Base-by-base conservation (phyloP, 2,329 filamentous ascomycete species). In the Neoascochyta sp. region DNA sequence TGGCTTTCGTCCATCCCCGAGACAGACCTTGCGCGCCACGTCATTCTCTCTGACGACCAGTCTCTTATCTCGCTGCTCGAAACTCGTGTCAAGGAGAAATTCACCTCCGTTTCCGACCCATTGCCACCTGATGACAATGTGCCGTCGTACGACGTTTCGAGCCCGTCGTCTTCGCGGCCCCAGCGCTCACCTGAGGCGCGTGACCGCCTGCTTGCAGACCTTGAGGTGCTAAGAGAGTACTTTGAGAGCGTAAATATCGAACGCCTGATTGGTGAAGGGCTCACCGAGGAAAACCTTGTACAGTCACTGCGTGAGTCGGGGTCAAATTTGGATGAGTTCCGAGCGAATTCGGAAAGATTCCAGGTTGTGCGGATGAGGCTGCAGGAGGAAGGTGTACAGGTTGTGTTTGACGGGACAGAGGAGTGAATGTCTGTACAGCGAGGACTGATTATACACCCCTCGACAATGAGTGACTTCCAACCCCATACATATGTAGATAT, bases 11-110 rank as follows among this genome's bases (percentile, higher is more conserved):
- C 36, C 4, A 53, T 63, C 35, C 36, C 54, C 25, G 47, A 57
- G 16, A 26, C 44, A 5, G 67, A 77, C 45, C 74, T 86, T 32
- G 85, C 83, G 3, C 75, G 89, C 23, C 85, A 93, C 54, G 76
- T 86, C 13, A 81, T 89, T 36, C 73, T 95, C 7, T 83, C 86
- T 16, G 85, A 89, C 44, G 78, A 81, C 3, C 83, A 81, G 1
- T 66, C 72, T 1, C 72, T 94, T 13, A 82, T 90, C 47, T 73
- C 76, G 0, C 68, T 83, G 21, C 71, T 92, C 5, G 86, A 88
- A 1, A 70, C 72, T 1, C 64, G 67, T 7, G 74, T 86, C 47
- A 78, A 87, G 31, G 41, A 50, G 9, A 47, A 47, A 19, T 59
- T 47, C 31, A 56, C 58, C 3, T 88, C 83, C 41, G 78, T 86